Evolutionary conservation across 768 basidiomycete species (phyloP), one percentile per base, ranked within the genome.

Genomic region (Leucocoprinus birnbaumii): DNA sequence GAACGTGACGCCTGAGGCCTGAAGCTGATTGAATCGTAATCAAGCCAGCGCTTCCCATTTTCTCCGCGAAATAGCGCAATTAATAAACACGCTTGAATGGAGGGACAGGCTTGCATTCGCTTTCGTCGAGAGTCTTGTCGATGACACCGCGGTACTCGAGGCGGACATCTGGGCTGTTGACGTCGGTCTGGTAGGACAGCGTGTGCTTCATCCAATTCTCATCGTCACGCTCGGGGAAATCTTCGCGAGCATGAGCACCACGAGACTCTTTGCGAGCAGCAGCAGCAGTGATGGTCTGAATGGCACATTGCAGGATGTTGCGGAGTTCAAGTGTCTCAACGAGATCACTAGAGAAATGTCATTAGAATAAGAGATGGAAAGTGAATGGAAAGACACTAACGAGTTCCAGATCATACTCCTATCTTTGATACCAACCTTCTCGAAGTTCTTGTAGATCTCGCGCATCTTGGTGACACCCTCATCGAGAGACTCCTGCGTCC

Each of bases 331-430:
- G 82, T 9, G 95, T 98, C 76, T 99, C 97, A 58, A 98, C 81
- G 56, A 99, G 86, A 69, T 99, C 97, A 62, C 93, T 95, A 61
- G 2, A 57, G 58, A 18, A 48, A 21, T 21, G 22, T 3, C 16
- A 24, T n/a, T 22, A 7, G 31, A 5, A 48, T 4, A 48, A n/a
- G 19, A 8, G 27, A 31, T 19, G 21, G 18, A 31, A 48, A 34
- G 7, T 5, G 35, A 48, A 48, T 6, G 2, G 11, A 21, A n/a
- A 31, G 18, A 40, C 18, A 67, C 92, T 59, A 65, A 96, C 94
- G 93, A 92, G 77, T 98, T 98, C 97, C 96, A 99, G 72, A 98
- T 97, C 95, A 98, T 91, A 73, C 91, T 93, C 66, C 97, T 82
- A 72, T 98, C 97, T 78, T 97, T 94, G 78, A 97, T 91, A 51